Base-by-base conservation (phyloP, 164 flowering plant species). In the Chimonanthus salicifolius region DNA sequence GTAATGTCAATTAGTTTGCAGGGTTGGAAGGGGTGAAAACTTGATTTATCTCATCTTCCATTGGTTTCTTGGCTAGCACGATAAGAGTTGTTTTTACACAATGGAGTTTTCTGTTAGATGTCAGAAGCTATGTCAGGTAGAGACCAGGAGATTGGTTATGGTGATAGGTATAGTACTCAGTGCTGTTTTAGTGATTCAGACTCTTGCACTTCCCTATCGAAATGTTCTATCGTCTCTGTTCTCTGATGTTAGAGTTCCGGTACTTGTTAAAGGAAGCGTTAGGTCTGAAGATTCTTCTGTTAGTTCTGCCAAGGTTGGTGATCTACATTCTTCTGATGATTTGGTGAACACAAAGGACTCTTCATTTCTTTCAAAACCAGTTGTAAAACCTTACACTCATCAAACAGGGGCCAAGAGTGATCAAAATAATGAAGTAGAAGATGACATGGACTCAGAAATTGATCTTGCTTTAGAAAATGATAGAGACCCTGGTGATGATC, bases 141-240 rank as follows among this genome's bases (percentile, higher is more conserved):
- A 83, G 78, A 82, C 77, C 48, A 82, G 81, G 80, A 88, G 87
- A 78, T 82, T 86, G 48, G 48, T 65, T 15, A 65, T 45, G 7
- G 68, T 85, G 75, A 82, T 89, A 73, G 86, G 80, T 43, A 68
- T 85, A 54, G 80, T 91, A 63, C 89, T 88, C 66, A 43, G 81
- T 51, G 84, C 86, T 74, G 82, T 88, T 76, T 71, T 93, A 60
- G 70, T 87, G 58, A 78, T 85, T 74, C 97, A 90, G 74, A 86
- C 85, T 67, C 67, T 84, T 7, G 76, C 84, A 73, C 88, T 90
- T 77, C 91, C 93, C 0, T 88, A 88, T 85, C 88, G 90, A 67
- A 84, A 76, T 77, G 87, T 86, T 45, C 80, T 89, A 48, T 75
- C 75, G 21, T 88, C 90, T 62, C 71, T 89, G 13, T 64, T 88